Evolutionary conservation across 768 basidiomycete genomes (phyloP).

Genomic region (Suillus bovinus): DNA sequence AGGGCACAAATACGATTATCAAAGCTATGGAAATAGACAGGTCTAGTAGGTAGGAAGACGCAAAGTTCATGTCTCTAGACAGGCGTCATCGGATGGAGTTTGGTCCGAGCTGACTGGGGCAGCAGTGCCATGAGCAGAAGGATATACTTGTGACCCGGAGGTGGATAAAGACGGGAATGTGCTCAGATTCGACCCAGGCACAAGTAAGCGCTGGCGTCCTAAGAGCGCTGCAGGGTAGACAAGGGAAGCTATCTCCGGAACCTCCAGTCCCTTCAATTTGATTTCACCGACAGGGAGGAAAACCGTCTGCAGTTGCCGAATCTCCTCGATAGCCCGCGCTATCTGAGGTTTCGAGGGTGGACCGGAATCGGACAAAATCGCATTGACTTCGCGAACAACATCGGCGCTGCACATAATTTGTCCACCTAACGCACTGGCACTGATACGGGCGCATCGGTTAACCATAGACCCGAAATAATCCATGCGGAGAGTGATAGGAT

Average conservation of each 20-base stretch:
- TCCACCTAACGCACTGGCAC: conserved; percentile 80
- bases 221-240: conserved; percentile 78
- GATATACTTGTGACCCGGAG: not conserved
- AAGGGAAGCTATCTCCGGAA: conserved; percentile 82
- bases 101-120: not conserved
- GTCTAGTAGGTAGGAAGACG: not conserved
- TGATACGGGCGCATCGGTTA: conserved; percentile 88
- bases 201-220: conserved; percentile 63
- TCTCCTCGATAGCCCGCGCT: conserved; percentile 65
- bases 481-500: conserved; percentile 92
- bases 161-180: not conserved
- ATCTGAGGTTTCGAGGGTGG: conserved; percentile 63
- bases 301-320: conserved; percentile 53
- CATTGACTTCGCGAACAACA: conserved; percentile 76
- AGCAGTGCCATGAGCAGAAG: not conserved
- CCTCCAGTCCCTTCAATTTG: conserved; percentile 92
- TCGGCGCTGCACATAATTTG: conserved; percentile 93
- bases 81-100: not conserved
- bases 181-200: conserved; percentile 21
- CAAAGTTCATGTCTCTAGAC: not conserved
- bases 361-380: conserved; percentile 53
- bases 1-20: not conserved
- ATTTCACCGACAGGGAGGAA: conserved; percentile 81
- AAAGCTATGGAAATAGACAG: not conserved
- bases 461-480: conserved; percentile 98